A percentile compares a stretch with the other conserved stretches of the same genome.
Evolutionary conservation across 306 rosid genomes (phyloP).

Genomic region (Begonia masoniana): DNA sequence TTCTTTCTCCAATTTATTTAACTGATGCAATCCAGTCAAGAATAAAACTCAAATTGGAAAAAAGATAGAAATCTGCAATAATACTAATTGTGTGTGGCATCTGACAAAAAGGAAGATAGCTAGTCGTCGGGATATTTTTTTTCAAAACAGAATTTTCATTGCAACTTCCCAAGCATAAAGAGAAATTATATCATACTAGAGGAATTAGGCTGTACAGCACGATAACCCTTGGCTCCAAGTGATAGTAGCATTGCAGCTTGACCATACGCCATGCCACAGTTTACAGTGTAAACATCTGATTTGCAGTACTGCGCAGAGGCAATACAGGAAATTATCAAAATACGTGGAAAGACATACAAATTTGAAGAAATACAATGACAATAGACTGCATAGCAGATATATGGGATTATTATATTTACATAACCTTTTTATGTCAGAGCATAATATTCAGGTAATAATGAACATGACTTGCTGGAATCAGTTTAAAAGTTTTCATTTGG

Average conservation of each 20-base stretch:
- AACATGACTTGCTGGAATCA: too few relatives aligned
- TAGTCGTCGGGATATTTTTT: too few relatives aligned
- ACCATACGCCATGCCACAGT: conserved; percentile 82
- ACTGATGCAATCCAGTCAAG: too few relatives aligned
- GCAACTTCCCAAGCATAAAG: background rate
- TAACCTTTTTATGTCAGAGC: background rate
- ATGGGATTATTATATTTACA: background rate
- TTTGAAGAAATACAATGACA: background rate
- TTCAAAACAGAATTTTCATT: too few relatives aligned
- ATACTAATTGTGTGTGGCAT: too few relatives aligned
- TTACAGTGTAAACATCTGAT: conserved; percentile 72
- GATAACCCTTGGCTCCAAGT: conserved; percentile 73
- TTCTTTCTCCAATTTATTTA: too few relatives aligned
- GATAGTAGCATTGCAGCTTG: conserved; percentile 95
- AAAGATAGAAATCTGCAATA: too few relatives aligned
- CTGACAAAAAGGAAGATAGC: too few relatives aligned
- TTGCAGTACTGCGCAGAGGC: conserved; percentile 51
- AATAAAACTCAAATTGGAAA: too few relatives aligned
- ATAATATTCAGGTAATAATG: background rate
- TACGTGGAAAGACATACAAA: conserved; percentile 4
- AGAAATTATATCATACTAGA: conserved; percentile 40
- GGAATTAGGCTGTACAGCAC: conserved; percentile 69
- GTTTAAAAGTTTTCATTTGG: too few relatives aligned
- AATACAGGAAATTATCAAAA: conserved; percentile 4
- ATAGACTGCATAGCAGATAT: too few relatives aligned